Conservation (phyloP, 352 stramenopile genomes). For the Phytophthora cactorum region DNA sequence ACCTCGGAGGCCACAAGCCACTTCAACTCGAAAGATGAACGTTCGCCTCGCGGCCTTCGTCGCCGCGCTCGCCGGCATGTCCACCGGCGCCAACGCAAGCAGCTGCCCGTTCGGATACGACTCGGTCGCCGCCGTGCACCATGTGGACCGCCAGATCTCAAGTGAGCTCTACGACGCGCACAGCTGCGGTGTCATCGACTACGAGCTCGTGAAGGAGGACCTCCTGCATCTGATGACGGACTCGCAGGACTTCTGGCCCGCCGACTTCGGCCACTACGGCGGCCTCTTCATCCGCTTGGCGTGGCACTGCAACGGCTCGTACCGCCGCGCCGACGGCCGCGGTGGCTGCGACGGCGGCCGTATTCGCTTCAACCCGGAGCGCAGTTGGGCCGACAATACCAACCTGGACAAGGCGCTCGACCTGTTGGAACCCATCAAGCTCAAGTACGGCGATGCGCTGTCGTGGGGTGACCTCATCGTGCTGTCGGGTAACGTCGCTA, state of each 20-base stretch:
- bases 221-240: constrained; percentile 73
- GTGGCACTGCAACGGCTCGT: constrained; percentile 70
- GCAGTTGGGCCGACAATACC: constrained; percentile 53
- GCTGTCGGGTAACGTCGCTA: constrained; percentile 89
- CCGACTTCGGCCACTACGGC: constrained; percentile 90
- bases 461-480: constrained; percentile 95
- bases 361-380: constrained; percentile 56
- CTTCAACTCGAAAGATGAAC: constrained; percentile 42
- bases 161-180: constrained; percentile 35
- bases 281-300: constrained; percentile 85
- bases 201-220: constrained; percentile 70
- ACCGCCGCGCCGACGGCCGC: constrained; percentile 39
- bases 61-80: constrained; percentile 33
- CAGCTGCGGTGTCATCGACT: constrained; percentile 49
- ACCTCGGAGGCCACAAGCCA: constrained; percentile 15
- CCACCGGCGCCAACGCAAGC: constrained; percentile 20
- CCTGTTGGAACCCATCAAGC: constrained; percentile 67
- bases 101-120: constrained; percentile 54
- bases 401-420: constrained; percentile 70
- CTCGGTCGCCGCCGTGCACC: constrained; percentile 25
- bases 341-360: constrained; percentile 36
- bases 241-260: constrained; percentile 85
- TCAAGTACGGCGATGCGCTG: constrained; percentile 70
- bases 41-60: constrained; percentile 39
- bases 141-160: constrained; percentile 41